A percentile compares a stretch with the other conserved stretches of the same genome.
Evolutionary conservation across 2,329 filamentous ascomycete species (phyloP).

Genomic region (Colletotrichum lini): DNA sequence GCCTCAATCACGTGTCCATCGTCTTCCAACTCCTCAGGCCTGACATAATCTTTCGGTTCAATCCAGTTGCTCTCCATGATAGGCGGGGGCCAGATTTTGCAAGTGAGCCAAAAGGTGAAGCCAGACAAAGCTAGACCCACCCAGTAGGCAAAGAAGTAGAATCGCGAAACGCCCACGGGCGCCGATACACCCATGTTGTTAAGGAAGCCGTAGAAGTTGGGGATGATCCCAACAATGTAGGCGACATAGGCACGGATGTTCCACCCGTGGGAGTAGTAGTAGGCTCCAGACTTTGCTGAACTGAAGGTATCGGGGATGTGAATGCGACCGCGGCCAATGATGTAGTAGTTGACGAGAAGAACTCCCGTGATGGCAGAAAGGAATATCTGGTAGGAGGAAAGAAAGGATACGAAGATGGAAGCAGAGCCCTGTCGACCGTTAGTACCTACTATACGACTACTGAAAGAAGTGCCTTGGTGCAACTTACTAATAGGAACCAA

Average conservation of each 20-base stretch:
- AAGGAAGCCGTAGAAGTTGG: constrained; percentile 59
- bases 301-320: constrained; percentile 51
- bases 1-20: constrained; percentile 29
- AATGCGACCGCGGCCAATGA: constrained; percentile 53
- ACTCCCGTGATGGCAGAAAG: constrained; percentile 57
- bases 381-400: constrained; percentile 56
- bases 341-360: constrained; percentile 54
- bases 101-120: constrained; percentile 44
- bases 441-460: constrained; percentile 59
- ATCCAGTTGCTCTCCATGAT: constrained; percentile 41
- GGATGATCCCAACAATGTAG: constrained; percentile 53
- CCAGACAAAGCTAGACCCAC: constrained; percentile 64
- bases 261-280: constrained; percentile 38
- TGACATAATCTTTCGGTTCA: constrained; percentile 43
- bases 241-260: constrained; percentile 41
- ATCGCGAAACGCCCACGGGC: constrained; percentile 53
- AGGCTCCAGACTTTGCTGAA: constrained; percentile 28
- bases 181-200: constrained; percentile 56
- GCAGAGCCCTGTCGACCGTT: constrained; percentile 49
- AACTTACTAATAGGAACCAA: constrained; percentile 56
- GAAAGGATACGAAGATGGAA: constrained; percentile 54
- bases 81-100: constrained; percentile 43
- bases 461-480: constrained; percentile 50
- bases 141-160: constrained; percentile 71
- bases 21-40: constrained; percentile 33